Base-by-base conservation (phyloP, 2,329 filamentous ascomycete species). In the Dendrostoma leiphaemia region DNA sequence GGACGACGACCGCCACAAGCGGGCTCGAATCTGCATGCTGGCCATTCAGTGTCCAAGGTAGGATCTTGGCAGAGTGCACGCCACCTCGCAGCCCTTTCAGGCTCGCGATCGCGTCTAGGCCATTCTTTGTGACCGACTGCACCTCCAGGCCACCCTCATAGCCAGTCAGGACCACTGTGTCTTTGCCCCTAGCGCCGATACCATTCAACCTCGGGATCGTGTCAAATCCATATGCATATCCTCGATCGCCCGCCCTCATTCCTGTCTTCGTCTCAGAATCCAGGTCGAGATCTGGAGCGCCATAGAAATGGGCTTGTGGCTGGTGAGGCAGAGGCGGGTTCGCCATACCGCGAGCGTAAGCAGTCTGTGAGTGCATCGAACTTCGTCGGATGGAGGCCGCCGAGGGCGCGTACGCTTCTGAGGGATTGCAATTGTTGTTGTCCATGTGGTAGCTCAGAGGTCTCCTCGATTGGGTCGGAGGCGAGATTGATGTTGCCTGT, bases 221-320 rank as follows among this genome's bases (percentile, higher is more conserved):
- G 67, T 96, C 92, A 63, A 96, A 91, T 6, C 88, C 86, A 66
- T 90, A 94, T 67, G 88, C 90, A 61, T 89, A 91, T 7, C 89
- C 90, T 41, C 81, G 81, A 34, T 86, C 83, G 3, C 86, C 86
- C 2, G 85, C 80, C 60, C 80, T 80, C 64, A 86, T 74, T 9
- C 80, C 81, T 17, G 78, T 72, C 40, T 74, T 75, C 15, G 74
- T 70, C 51, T 73, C 73, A 60, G 72, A 66, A 52, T 79, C 73
- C 45, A 86, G 75, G 61, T 93, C 88, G 29, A 92, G 77, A 60
- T 92, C 87, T 1, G 89, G 88, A 0, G 84, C 79, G 41, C 85
- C 81, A 66, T 91, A 91, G 68, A 89, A 93, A 71, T 92, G 89
- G 17, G 88, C 71, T 68, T 92, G 89, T 1, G 85, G 80, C 56